A percentile compares a stretch with the other conserved stretches of the same genome.
Conservation (phyloP, 768 basidiomycete genomes). For the Tricholoma terreum region DNA sequence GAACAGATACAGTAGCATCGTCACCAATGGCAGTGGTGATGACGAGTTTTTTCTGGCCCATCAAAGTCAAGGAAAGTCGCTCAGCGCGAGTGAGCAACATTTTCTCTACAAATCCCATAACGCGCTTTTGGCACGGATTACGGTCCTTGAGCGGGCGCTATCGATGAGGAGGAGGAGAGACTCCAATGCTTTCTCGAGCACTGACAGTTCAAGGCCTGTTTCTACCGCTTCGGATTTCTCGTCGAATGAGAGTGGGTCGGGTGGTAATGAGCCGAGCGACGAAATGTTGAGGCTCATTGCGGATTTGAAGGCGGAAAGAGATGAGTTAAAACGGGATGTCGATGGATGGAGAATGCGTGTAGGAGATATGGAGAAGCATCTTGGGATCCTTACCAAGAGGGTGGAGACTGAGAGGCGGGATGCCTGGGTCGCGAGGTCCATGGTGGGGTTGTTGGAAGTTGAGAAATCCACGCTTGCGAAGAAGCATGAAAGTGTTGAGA, state of each 20-base stretch:
- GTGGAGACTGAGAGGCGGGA: slow-evolving; percentile 80
- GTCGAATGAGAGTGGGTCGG: slow-evolving; percentile 31
- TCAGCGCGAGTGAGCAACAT: slow-evolving; percentile 75
- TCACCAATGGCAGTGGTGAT: slow-evolving; percentile 28
- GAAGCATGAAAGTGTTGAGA: slow-evolving; percentile 38
- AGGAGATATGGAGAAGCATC: slow-evolving; percentile 69
- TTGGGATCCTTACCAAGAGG: slow-evolving; percentile 59
- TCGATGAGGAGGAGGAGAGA: slow-evolving; percentile 39
- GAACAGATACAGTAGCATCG: slow-evolving; percentile 30
- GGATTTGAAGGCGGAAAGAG: slow-evolving; percentile 84
- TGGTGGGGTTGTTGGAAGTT: slow-evolving; percentile 58
- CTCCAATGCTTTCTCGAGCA: slow-evolving; percentile 30
- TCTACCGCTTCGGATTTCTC: slow-evolving; percentile 50
- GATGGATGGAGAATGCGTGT: slow-evolving; percentile 84
- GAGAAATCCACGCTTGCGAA: slow-evolving; percentile 62
- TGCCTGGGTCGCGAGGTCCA: slow-evolving; percentile 81
- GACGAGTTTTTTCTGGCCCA: slow-evolving; percentile 43
- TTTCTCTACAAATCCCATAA: slow-evolving; percentile 86
- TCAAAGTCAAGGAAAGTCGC: slow-evolving; percentile 44
- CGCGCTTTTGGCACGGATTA: slow-evolving; percentile 76
- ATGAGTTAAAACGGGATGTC: slow-evolving; percentile 84
- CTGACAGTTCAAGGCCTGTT: slow-evolving; percentile 43
- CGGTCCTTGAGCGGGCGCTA: slow-evolving; percentile 72
- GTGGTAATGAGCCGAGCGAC: slow-evolving; percentile 53
- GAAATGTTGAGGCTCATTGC: slow-evolving; percentile 75